Percentiles rank a stretch among this genome's conserved stretches.
These are phyloP conservation scores for Leishmania mexicana DNA, from an alignment of 208 protist species.

Conservation along the genomic window DNA sequence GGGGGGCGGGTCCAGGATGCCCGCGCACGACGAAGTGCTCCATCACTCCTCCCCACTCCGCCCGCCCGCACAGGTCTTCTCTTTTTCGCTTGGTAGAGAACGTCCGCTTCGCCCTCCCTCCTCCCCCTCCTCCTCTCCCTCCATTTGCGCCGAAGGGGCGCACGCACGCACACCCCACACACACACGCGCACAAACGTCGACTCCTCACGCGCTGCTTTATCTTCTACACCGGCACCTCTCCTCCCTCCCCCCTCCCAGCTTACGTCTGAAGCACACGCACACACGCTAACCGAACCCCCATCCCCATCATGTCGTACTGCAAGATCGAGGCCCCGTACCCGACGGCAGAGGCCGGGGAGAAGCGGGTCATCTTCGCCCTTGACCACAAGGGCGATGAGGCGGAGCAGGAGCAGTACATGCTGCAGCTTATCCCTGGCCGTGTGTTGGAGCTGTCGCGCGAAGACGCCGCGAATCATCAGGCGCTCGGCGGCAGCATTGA, in stretches of 20 bases:
- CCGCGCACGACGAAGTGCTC: neutral
- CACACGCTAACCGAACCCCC: neutral
- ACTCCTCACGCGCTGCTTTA: neutral
- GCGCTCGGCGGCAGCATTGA: slow-evolving; percentile 36
- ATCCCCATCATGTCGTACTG: slow-evolving; percentile 33
- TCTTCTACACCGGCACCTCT: neutral
- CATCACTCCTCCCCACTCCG: neutral
- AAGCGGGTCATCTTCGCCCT: slow-evolving; percentile 62
- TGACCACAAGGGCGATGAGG: slow-evolving; percentile 39
- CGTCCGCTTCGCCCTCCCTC: neutral
- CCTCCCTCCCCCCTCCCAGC: neutral
- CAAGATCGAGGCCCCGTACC: slow-evolving; percentile 39
- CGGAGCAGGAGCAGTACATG: slow-evolving; percentile 42
- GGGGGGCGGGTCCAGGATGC: neutral
- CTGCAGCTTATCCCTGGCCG: slow-evolving; percentile 66
- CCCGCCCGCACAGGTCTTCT: neutral
- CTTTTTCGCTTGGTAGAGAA: neutral
- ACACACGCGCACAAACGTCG: neutral
- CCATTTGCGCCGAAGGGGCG: neutral
- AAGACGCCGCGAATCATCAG: slow-evolving; percentile 21
- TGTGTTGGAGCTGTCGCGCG: slow-evolving; percentile 35
- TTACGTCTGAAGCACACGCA: neutral
- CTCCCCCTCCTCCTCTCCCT: neutral
- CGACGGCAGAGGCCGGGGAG: slow-evolving; percentile 34
- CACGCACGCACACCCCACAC: slow-evolving; percentile 13